A percentile compares a stretch with the other conserved stretches of the same genome.
Evolutionary conservation across 2,329 filamentous ascomycete species (phyloP).

Genomic region (Ophiostoma sp.): DNA sequence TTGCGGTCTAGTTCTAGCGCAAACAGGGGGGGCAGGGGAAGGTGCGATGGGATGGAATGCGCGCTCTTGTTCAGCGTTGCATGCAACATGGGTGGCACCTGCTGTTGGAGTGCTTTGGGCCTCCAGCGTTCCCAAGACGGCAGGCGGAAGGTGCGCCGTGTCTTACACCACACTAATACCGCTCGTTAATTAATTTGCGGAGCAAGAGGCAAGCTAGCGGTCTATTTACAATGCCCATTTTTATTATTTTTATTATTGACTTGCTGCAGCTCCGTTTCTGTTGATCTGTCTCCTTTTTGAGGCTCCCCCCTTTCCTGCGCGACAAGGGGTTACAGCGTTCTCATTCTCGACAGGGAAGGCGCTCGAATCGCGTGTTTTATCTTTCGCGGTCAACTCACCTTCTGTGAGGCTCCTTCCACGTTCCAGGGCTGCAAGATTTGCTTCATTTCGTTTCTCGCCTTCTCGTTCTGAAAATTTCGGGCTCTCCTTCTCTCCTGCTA

Average conservation of each 20-base stretch:
- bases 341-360: constrained; percentile 1
- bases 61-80: not conserved
- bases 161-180: constrained; percentile 18
- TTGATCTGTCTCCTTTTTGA: constrained; percentile 25
- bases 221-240: constrained; percentile 14
- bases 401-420: not conserved
- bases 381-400: constrained; percentile 21
- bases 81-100: not conserved
- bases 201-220: constrained; percentile 10
- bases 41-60: not conserved
- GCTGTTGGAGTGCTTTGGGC: not conserved
- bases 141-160: not conserved
- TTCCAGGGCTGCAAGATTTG: not conserved
- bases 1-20: not conserved
- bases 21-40: not conserved
- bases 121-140: not conserved
- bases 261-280: constrained; percentile 15
- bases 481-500: not conserved
- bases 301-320: not conserved
- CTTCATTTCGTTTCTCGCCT: constrained; percentile 4
- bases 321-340: constrained; percentile 2
- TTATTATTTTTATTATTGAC: constrained; percentile 15
- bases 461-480: not conserved
- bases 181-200: constrained; percentile 5
- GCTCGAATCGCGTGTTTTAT: constrained; percentile 26